A percentile compares a stretch with the other conserved stretches of the same genome.
Conservation (phyloP, 2,329 filamentous ascomycete species). For the Thelonectria rubi region DNA sequence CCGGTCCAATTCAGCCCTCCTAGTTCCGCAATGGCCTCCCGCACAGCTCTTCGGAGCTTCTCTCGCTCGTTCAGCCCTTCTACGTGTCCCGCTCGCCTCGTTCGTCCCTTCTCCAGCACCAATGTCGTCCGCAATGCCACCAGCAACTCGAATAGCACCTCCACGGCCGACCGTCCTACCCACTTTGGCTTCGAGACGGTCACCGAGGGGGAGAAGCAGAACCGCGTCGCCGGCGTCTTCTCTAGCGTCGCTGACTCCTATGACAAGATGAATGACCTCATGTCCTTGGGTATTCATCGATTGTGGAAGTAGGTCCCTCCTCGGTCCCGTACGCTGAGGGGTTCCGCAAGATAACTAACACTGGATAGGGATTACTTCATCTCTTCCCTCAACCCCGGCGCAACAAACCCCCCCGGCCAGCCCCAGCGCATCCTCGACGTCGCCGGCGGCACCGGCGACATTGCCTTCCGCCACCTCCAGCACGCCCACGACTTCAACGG, state of each 20-base stretch:
- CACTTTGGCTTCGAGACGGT: constrained; percentile 94
- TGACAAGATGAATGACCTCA: constrained; percentile 98
- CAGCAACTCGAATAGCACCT: constrained; percentile 32
- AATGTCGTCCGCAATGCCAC: constrained; percentile 38
- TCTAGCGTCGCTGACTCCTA: constrained; percentile 94
- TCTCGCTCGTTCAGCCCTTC: constrained; percentile 36
- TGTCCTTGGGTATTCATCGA: constrained; percentile 97
- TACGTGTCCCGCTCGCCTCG: constrained; percentile 22
- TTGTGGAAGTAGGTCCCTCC: constrained; percentile 77
- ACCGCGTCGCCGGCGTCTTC: constrained; percentile 85
- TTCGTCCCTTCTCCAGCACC: constrained; percentile 44
- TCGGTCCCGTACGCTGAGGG: not conserved
- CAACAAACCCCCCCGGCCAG: constrained; percentile 53
- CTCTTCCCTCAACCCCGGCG: constrained; percentile 85
- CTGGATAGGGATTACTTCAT: constrained; percentile 83
- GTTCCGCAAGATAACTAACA: constrained; percentile 23
- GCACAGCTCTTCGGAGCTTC: constrained; percentile 44
- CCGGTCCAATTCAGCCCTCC: constrained; percentile 1
- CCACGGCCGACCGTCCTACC: constrained; percentile 67
- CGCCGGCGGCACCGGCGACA: constrained; percentile 95
- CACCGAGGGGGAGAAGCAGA: constrained; percentile 77
- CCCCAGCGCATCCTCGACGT: constrained; percentile 88
- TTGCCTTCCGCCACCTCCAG: constrained; percentile 94
- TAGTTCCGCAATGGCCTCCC: constrained; percentile 41
- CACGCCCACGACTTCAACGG: constrained; percentile 81